Evolutionary conservation across 129 eudicot genomes (phyloP).

Genomic region (Tanacetum coccineum): DNA sequence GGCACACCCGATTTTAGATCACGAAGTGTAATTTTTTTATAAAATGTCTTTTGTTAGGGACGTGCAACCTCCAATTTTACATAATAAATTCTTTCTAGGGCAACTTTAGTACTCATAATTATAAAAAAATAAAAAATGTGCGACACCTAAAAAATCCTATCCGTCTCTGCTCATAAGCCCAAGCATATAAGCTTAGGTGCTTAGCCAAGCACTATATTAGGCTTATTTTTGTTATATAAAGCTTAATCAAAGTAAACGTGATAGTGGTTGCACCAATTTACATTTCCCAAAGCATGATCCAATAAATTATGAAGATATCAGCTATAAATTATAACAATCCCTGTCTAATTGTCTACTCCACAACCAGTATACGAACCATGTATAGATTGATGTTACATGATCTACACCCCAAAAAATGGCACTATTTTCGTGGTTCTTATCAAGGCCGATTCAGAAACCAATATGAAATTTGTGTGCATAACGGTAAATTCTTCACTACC

Average conservation of each 20-base stretch:
- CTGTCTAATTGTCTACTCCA: slow-evolving; percentile 21
- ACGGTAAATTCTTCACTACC: slow-evolving; percentile 10
- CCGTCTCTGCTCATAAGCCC: too few relatives aligned
- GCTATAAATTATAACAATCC: slow-evolving; percentile 25
- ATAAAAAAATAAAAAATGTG: too few relatives aligned
- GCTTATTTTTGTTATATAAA: too few relatives aligned
- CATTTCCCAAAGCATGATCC: slow-evolving; percentile 24
- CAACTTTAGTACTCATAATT: too few relatives aligned
- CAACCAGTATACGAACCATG: slow-evolving; percentile 25
- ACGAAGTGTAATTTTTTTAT: too few relatives aligned
- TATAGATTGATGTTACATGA: slow-evolving; percentile 25
- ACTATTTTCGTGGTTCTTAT: slow-evolving; percentile 9
- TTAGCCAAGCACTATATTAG: too few relatives aligned
- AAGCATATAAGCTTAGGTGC: too few relatives aligned
- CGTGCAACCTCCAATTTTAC: too few relatives aligned
- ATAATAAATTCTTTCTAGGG: too few relatives aligned
- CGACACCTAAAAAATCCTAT: too few relatives aligned
- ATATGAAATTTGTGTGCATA: slow-evolving; percentile 4
- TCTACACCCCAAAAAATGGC: slow-evolving; percentile 24
- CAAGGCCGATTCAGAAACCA: slow-evolving; percentile 9
- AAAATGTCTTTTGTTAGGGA: too few relatives aligned
- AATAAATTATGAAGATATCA: slow-evolving; percentile 22
- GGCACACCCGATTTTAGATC: too few relatives aligned
- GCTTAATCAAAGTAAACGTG: neutral
- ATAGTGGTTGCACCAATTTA: slow-evolving; percentile 19